phyloP scores from a whole-genome alignment of 2,329 filamentous ascomycete species.

The Sporothrix sp. region DNA sequence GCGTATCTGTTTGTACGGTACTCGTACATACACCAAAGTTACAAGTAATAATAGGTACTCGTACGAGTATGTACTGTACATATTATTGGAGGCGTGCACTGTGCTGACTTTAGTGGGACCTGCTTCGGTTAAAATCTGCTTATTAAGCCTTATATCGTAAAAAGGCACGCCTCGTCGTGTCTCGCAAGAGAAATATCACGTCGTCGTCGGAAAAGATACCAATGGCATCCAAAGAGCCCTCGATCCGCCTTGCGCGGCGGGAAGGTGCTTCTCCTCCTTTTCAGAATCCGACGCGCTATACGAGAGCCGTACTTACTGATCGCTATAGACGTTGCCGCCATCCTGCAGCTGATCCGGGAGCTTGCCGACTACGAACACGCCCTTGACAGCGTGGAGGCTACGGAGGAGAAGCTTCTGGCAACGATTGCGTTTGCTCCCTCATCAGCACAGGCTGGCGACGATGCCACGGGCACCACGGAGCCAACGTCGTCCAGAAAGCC shows the following conservation, averaged over 20 bases:
- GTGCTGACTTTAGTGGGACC: too few relatives aligned
- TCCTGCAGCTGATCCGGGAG: slow-evolving; percentile 72
- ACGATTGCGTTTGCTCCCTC: slow-evolving; percentile 70
- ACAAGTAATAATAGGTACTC: too few relatives aligned
- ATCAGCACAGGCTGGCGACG: slow-evolving; percentile 30
- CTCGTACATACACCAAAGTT: too few relatives aligned
- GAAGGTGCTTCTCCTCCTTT: slow-evolving; percentile 36
- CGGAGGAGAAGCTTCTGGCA: slow-evolving; percentile 56
- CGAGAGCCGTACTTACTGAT: neutral
- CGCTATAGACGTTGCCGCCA: slow-evolving; percentile 62
- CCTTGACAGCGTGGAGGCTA: slow-evolving; percentile 64
- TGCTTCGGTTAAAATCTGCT: too few relatives aligned
- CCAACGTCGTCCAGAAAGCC: slow-evolving; percentile 48
- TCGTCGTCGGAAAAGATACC: too few relatives aligned
- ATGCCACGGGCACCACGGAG: slow-evolving; percentile 34
- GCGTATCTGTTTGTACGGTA: too few relatives aligned
- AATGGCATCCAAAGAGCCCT: slow-evolving; percentile 27
- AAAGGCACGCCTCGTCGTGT: too few relatives aligned
- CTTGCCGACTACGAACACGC: slow-evolving; percentile 84
- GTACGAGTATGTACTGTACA: too few relatives aligned
- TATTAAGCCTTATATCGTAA: too few relatives aligned
- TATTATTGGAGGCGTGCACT: too few relatives aligned
- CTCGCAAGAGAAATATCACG: too few relatives aligned
- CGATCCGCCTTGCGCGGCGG: slow-evolving; percentile 48
- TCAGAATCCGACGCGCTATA: neutral